Evolutionary conservation across 1,284 basidiomycete species (phyloP).

Genomic region (Rhodofomes roseus): DNA sequence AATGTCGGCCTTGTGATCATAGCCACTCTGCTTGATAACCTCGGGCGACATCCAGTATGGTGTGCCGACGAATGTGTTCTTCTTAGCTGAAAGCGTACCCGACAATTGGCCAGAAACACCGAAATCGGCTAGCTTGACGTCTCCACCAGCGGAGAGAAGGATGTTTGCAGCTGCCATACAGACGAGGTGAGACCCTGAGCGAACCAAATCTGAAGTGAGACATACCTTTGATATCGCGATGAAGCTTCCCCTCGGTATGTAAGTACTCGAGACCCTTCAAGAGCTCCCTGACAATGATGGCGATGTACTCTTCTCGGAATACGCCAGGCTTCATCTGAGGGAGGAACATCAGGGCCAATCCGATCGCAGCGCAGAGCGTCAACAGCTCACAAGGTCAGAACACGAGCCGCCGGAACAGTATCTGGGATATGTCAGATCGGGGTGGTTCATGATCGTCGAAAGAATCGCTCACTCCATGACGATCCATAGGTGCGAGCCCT

Average conservation of each 20-base stretch:
- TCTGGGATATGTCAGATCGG: constrained; percentile 34
- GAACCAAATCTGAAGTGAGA: neutral
- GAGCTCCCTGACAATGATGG: constrained; percentile 92
- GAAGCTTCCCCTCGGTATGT: constrained; percentile 93
- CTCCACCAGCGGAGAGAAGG: constrained; percentile 89
- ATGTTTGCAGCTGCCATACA: constrained; percentile 81
- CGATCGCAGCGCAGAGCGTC: too few relatives aligned
- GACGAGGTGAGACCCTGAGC: neutral
- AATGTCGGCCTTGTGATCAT: constrained; percentile 98
- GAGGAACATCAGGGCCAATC: neutral
- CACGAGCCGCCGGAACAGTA: constrained; percentile 86
- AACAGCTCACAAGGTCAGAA: constrained; percentile 65
- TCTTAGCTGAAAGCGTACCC: constrained; percentile 94
- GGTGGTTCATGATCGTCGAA: constrained; percentile 3
- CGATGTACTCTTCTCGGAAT: constrained; percentile 98
- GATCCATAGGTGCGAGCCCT: constrained; percentile 96
- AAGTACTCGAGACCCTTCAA: constrained; percentile 93
- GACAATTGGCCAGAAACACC: constrained; percentile 99
- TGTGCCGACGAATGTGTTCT: constrained; percentile 97
- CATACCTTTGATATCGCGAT: constrained; percentile 96
- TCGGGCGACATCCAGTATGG: constrained; percentile 99
- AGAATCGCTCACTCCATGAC: constrained; percentile 85
- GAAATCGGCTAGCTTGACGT: constrained; percentile 98
- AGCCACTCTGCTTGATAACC: constrained; percentile 99
- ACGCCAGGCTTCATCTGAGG: constrained; percentile 94